These are phyloP conservation scores for Globisporangium recalcitrans DNA, from an alignment of 352 stramenopile species.

Conservation along the genomic window DNA sequence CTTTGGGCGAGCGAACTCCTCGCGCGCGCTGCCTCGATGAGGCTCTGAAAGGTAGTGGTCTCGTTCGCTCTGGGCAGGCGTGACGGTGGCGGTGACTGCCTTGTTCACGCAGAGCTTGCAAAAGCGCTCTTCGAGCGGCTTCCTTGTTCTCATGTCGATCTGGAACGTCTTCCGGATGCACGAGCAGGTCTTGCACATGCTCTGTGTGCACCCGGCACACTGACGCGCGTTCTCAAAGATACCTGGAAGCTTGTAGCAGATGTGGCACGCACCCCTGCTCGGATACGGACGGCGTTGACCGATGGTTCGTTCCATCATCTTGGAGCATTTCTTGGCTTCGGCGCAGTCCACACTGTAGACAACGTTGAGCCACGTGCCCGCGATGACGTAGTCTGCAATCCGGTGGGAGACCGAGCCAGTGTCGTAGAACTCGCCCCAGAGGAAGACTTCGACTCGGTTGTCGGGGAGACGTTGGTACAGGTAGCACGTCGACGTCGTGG, in stretches of 20 bases:
- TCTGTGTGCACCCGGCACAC: slow-evolving; percentile 29
- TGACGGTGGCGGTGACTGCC: neutral
- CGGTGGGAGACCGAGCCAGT: slow-evolving; percentile 14
- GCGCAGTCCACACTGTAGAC: slow-evolving; percentile 12
- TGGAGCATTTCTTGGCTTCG: slow-evolving; percentile 5
- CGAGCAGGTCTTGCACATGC: slow-evolving; percentile 29
- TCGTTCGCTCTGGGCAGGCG: neutral
- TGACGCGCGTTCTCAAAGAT: slow-evolving; percentile 20
- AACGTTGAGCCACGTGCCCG: slow-evolving; percentile 18
- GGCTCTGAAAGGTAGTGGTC: neutral
- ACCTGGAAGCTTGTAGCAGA: slow-evolving; percentile 22
- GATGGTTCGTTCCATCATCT: neutral
- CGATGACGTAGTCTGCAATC: slow-evolving; percentile 13
- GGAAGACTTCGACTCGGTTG: slow-evolving; percentile 29
- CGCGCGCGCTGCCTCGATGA: neutral
- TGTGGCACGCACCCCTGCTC: slow-evolving; percentile 20
- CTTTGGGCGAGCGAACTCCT: neutral
- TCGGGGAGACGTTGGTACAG: slow-evolving; percentile 25
- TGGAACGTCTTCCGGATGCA: slow-evolving; percentile 2
- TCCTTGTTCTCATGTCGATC: slow-evolving; percentile 4
- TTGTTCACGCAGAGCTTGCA: slow-evolving; percentile 9
- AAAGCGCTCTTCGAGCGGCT: slow-evolving; percentile 5
- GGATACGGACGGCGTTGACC: neutral
- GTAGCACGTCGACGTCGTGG: slow-evolving; percentile 29
- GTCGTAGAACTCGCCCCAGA: slow-evolving; percentile 25